Evolutionary conservation across 345 rosid genomes (phyloP).

Genomic region (Eutrema japonicum): DNA sequence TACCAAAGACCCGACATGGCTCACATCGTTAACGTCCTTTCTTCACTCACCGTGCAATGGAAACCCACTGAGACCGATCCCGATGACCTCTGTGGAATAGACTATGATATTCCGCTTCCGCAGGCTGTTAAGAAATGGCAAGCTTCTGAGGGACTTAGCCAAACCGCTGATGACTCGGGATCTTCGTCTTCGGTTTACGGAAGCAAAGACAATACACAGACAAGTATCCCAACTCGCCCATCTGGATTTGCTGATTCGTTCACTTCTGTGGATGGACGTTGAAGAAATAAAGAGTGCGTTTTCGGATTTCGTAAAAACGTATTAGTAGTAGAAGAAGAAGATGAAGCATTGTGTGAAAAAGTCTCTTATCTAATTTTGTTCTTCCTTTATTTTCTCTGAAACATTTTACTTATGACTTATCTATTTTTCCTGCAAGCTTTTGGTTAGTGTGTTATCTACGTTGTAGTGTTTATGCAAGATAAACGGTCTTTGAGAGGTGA

Average conservation of each 20-base stretch:
- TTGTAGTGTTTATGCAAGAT: constrained; percentile 36
- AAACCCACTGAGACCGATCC: constrained; percentile 65
- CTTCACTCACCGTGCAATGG: constrained; percentile 76
- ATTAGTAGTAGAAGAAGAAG: constrained; percentile 30
- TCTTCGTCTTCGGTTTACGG: constrained; percentile 46
- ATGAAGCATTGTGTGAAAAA: constrained; percentile 34
- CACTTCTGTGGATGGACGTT: constrained; percentile 82
- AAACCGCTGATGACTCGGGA: constrained; percentile 52
- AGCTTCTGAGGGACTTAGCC: constrained; percentile 62
- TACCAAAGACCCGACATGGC: constrained; percentile 88
- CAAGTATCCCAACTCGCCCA: constrained; percentile 81
- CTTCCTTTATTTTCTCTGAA: background rate
- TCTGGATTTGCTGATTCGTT: constrained; percentile 92
- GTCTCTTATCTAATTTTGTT: background rate
- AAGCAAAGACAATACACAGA: constrained; percentile 73
- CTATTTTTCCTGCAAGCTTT: constrained; percentile 13
- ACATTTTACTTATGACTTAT: constrained; percentile 14
- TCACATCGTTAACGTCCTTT: constrained; percentile 71
- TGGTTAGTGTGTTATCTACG: constrained; percentile 32
- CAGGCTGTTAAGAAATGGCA: constrained; percentile 80
- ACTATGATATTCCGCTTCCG: constrained; percentile 71
- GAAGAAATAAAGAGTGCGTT: constrained; percentile 23
- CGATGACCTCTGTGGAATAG: constrained; percentile 67
- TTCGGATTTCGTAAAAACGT: constrained; percentile 17
- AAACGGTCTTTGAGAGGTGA: constrained; percentile 15